phyloP scores from a whole-genome alignment of 768 basidiomycete genomes.

The Scleroderma citrinum region DNA sequence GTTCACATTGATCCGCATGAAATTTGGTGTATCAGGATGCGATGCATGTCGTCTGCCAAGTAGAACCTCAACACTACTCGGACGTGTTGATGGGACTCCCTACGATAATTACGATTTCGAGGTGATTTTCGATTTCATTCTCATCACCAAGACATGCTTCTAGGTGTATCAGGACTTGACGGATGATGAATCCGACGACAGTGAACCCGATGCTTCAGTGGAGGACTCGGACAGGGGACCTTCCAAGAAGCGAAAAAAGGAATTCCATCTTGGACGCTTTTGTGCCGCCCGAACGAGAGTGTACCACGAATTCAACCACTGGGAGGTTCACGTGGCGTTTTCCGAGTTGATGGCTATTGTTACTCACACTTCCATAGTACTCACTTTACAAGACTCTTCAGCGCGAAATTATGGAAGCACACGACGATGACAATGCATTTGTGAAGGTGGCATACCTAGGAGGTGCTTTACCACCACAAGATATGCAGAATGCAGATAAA shows the following conservation, averaged over 20 bases:
- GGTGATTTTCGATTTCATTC: conserved; percentile 27
- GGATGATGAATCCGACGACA: conserved; percentile 14
- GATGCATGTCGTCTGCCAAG: conserved; percentile 80
- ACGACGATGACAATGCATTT: conserved; percentile 39
- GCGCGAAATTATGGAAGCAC: conserved; percentile 53
- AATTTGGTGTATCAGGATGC: conserved; percentile 58
- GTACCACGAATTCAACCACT: conserved; percentile 72
- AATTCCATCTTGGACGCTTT: conserved; percentile 71
- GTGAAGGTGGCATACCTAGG: conserved; percentile 53
- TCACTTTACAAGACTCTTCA: conserved; percentile 54
- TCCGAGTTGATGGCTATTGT: not conserved
- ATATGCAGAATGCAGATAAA: conserved; percentile 68
- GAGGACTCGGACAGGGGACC: conserved; percentile 6
- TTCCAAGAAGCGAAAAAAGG: conserved; percentile 17
- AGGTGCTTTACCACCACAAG: conserved; percentile 54
- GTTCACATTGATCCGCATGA: conserved; percentile 47
- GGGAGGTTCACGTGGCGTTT: conserved; percentile 56
- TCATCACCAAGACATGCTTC: not conserved
- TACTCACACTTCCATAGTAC: conserved; percentile 39
- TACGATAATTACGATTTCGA: conserved; percentile 71
- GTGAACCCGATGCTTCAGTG: not conserved
- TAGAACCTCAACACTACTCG: conserved; percentile 58
- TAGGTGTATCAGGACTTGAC: conserved; percentile 14
- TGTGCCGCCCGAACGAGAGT: conserved; percentile 64
- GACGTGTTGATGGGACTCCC: conserved; percentile 56